Percentiles rank a stretch among this genome's conserved stretches.
Evolutionary conservation across 306 rosid genomes (phyloP).

Genomic region (Alnus glutinosa): DNA sequence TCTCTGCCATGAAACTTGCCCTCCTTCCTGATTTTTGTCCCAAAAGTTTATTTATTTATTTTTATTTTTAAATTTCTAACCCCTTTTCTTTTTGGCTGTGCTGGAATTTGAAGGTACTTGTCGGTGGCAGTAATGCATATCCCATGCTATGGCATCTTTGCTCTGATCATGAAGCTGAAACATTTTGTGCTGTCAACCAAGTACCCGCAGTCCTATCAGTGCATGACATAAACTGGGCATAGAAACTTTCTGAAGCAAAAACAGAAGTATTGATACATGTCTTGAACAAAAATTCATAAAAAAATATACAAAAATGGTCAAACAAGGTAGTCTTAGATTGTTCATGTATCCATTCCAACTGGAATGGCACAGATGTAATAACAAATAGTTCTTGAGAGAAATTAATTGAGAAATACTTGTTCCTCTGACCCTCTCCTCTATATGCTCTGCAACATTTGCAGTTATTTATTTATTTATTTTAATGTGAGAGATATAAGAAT

Average conservation of each 20-base stretch:
- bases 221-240: conserved; percentile 39
- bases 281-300: conserved; percentile 8
- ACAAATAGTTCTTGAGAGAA: conserved; percentile 8
- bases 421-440: background rate
- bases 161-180: conserved; percentile 78
- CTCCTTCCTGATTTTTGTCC: background rate
- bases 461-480: background rate
- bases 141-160: conserved; percentile 89
- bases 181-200: conserved; percentile 59
- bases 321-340: conserved; percentile 22
- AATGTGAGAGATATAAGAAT: background rate
- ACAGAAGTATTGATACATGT: conserved; percentile 7
- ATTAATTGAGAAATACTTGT: background rate
- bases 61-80: background rate
- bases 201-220: conserved; percentile 63
- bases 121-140: conserved; percentile 80
- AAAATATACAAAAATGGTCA: conserved; percentile 15
- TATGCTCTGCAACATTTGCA: background rate
- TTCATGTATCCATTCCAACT: conserved; percentile 1
- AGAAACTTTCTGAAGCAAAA: conserved; percentile 25
- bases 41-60: background rate
- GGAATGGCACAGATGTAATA: conserved; percentile 25
- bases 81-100: conserved; percentile 29
- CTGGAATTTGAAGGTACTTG: conserved; percentile 63
- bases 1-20: background rate